These are phyloP conservation scores for Amanita muscaria DNA, from an alignment of 768 basidiomycete genomes.

Conservation along the genomic window DNA sequence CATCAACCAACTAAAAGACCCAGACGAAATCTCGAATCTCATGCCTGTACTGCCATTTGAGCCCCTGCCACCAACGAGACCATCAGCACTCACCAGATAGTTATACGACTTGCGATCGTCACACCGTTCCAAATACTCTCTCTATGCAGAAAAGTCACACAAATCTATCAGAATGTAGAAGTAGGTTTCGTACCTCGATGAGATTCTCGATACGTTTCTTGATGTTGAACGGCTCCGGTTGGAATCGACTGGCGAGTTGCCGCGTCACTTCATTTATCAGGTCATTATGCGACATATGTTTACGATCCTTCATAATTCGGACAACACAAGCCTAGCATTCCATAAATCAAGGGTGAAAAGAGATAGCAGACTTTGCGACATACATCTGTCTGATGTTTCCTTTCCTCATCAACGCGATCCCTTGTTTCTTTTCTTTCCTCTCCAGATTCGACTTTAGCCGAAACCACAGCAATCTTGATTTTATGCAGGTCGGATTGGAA, in stretches of 20 bases:
- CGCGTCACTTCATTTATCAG: constrained; percentile 86
- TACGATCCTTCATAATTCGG: constrained; percentile 94
- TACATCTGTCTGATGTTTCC: constrained; percentile 85
- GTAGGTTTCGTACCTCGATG: constrained; percentile 63
- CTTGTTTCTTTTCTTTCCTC: constrained; percentile 89
- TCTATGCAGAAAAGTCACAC: constrained; percentile 32
- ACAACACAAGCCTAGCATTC: constrained; percentile 85
- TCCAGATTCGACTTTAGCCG: constrained; percentile 76
- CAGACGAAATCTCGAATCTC: no score
- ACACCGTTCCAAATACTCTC: constrained; percentile 90
- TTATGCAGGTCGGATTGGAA: constrained; percentile 79
- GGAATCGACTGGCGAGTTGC: constrained; percentile 78
- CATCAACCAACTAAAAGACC: no score
- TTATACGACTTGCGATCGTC: constrained; percentile 85
- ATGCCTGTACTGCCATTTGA: background rate
- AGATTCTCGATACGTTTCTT: constrained; percentile 91
- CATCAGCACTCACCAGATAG: constrained; percentile 43
- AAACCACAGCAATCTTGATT: constrained; percentile 89
- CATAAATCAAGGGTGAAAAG: background rate
- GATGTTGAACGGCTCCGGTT: constrained; percentile 76
- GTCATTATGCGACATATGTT: constrained; percentile 81
- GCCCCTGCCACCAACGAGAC: background rate
- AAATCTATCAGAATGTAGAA: background rate
- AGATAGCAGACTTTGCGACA: constrained; percentile 19
- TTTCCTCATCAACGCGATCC: constrained; percentile 85